These are phyloP conservation scores for Sarocladium brachiariae DNA, from an alignment of 2,329 filamentous ascomycete species.

Conservation along the genomic window DNA sequence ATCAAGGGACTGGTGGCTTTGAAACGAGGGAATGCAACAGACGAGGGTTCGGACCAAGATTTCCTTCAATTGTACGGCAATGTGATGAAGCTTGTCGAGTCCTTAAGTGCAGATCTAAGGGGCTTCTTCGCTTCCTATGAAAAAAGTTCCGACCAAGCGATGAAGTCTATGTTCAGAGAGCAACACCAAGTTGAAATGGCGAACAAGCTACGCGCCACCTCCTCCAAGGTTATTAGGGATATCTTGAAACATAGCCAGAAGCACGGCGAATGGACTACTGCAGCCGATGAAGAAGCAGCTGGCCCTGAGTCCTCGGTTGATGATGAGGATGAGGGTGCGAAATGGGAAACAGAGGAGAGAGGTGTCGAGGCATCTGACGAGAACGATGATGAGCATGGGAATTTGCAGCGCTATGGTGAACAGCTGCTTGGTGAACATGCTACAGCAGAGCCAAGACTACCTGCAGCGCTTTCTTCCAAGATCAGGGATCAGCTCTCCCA, in stretches of 20 bases:
- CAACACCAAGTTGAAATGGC: background rate
- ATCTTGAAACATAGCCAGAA: background rate
- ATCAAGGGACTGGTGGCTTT: background rate
- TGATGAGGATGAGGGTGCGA: too few relatives aligned
- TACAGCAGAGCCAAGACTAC: too few relatives aligned
- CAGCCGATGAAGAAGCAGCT: too few relatives aligned
- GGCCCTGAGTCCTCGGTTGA: too few relatives aligned
- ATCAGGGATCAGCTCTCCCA: too few relatives aligned
- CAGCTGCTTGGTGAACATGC: too few relatives aligned
- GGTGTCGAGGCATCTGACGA: too few relatives aligned
- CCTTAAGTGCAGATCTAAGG: background rate
- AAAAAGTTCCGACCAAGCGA: background rate
- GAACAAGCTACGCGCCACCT: background rate
- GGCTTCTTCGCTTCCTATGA: background rate
- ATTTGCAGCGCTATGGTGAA: too few relatives aligned
- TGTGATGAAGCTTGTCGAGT: background rate
- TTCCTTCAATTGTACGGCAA: background rate
- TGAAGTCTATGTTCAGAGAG: background rate
- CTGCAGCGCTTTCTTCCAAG: too few relatives aligned
- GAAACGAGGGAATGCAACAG: constrained; percentile 32
- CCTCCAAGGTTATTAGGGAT: background rate
- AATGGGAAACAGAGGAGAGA: too few relatives aligned
- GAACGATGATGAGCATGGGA: too few relatives aligned
- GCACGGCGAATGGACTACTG: too few relatives aligned
- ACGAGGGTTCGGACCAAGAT: constrained; percentile 29